Evolutionary conservation across 768 basidiomycete genomes (phyloP).

Genomic region (Cantharellus cinnabarinus): DNA sequence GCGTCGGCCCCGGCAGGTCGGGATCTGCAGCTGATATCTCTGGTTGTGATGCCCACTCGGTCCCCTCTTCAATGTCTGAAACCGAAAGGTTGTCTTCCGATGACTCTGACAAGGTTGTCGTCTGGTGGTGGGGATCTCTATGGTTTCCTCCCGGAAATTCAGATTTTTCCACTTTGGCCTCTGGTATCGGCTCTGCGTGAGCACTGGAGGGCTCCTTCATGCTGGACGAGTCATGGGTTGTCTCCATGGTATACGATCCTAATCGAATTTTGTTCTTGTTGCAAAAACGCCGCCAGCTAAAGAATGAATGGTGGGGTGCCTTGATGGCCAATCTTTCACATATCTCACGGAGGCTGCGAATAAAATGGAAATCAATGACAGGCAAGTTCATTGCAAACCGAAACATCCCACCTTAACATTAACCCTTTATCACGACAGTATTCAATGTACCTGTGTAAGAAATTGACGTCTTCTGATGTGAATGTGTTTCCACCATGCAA

Average conservation of each 20-base stretch:
- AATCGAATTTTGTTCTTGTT: conserved; percentile 86
- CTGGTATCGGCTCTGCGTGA: too few species aligned
- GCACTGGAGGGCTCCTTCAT: too few species aligned
- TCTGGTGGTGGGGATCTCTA: background rate
- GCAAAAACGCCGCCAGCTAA: conserved; percentile 62
- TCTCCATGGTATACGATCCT: conserved; percentile 63
- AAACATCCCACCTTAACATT: conserved; percentile 34
- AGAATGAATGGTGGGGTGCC: conserved; percentile 65
- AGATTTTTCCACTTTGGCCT: too few species aligned
- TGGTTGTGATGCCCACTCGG: background rate
- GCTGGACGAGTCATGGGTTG: too few species aligned
- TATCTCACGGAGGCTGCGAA: conserved; percentile 48
- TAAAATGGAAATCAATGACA: background rate
- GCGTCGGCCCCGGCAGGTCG: too few species aligned
- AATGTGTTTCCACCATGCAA: conserved; percentile 80
- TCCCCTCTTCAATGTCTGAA: background rate
- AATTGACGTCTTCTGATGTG: conserved; percentile 62
- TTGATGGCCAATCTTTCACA: conserved; percentile 75
- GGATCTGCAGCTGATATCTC: background rate
- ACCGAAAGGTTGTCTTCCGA: background rate
- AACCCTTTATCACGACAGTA: conserved; percentile 78
- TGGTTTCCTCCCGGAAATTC: too few species aligned
- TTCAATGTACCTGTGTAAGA: conserved; percentile 75
- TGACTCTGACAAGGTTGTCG: background rate
- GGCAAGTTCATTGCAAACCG: background rate